Conservation (phyloP, 2,329 filamentous ascomycete genomes). For the Daldinia eschscholtzii region DNA sequence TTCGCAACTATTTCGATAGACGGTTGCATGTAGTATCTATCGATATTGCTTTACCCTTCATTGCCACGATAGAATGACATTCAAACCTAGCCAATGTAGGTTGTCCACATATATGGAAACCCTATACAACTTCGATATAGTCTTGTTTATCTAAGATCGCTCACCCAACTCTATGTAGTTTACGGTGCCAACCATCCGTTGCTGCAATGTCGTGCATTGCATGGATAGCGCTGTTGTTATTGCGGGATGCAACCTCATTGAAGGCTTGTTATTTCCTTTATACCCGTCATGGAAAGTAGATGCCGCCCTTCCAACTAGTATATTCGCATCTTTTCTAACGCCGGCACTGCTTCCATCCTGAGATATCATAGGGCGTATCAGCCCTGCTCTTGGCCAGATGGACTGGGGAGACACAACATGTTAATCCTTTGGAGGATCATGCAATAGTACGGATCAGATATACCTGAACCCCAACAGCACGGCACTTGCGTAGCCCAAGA, state of each 20-base stretch:
- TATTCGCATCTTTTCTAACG: slow-evolving; percentile 42
- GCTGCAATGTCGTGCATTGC: slow-evolving; percentile 49
- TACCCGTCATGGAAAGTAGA: slow-evolving; percentile 43
- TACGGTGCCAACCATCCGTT: slow-evolving; percentile 47
- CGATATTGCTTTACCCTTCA: slow-evolving; percentile 30
- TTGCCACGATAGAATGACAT: slow-evolving; percentile 30
- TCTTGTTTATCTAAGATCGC: slow-evolving; percentile 42
- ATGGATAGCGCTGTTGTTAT: slow-evolving; percentile 37
- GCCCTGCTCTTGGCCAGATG: slow-evolving; percentile 37
- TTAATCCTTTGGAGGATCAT: slow-evolving; percentile 39
- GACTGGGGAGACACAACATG: slow-evolving; percentile 38
- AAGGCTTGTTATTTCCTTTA: slow-evolving; percentile 44
- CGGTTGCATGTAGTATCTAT: slow-evolving; percentile 37
- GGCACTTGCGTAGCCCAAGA: slow-evolving; percentile 34
- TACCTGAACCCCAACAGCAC: slow-evolving; percentile 33
- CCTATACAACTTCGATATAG: slow-evolving; percentile 38
- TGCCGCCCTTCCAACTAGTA: slow-evolving; percentile 28
- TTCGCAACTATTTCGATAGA: slow-evolving; percentile 26
- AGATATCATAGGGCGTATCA: slow-evolving; percentile 38
- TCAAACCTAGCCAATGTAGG: slow-evolving; percentile 22
- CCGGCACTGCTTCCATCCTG: slow-evolving; percentile 29
- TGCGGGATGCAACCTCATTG: slow-evolving; percentile 45
- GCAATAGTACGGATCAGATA: slow-evolving; percentile 35
- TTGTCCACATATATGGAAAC: slow-evolving; percentile 31
- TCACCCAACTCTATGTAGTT: slow-evolving; percentile 42